Base-by-base conservation (phyloP, 1,284 basidiomycete genomes). In the Ganoderma multipileum region DNA sequence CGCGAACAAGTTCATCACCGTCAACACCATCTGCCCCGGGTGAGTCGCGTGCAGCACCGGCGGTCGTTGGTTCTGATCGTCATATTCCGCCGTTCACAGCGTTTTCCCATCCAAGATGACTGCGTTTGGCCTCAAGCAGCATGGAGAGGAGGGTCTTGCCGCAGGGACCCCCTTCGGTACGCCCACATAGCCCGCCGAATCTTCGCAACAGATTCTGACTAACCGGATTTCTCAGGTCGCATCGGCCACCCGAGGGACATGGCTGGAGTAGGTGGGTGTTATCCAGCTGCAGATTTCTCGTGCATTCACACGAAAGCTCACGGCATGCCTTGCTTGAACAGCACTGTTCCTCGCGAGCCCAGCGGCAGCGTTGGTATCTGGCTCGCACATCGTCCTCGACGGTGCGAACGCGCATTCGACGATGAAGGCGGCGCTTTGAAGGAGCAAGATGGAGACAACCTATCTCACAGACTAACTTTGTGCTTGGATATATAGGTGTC, bases 101-200 rank as follows among this genome's bases (percentile, higher is more conserved):
- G 83, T 95, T 20, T 96, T 95, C 82, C 93, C 93, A 0, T 93
- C 91, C 64, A 93, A 91, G 79, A 96, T 97, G 95, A 96, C 95
- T 0, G 87, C 91, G 0, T 95, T 85, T 65, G 93, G 90, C 4
- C 83, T 95, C 74, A 86, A 89, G 75, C 84, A 82, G 39, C 80
- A 81, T 16, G 88, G 89, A 5, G 86, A 86, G 60, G 85, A 87
- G n/a, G 79, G 73, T 2, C 85, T 94, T 69, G 82, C 81, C 30
- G 76, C 79, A 0, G 77, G 76, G 8, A 89, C 92, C 72, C 92
- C 91, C 7, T 89, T 87, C 75, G 91, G 91, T 89, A 75, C n/a
- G 80, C 72, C 26, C 33, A 18, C 38, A 16, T 44, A 20, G 23
- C 26, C 26, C 2, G 55, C 11, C 9, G 23, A 18, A 26, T 20